A percentile compares a stretch with the other conserved stretches of the same genome.
These are phyloP conservation scores for Rhizophagus prolifer DNA, from an alignment of 192 early-diverging fungal species.

Conservation along the genomic window DNA sequence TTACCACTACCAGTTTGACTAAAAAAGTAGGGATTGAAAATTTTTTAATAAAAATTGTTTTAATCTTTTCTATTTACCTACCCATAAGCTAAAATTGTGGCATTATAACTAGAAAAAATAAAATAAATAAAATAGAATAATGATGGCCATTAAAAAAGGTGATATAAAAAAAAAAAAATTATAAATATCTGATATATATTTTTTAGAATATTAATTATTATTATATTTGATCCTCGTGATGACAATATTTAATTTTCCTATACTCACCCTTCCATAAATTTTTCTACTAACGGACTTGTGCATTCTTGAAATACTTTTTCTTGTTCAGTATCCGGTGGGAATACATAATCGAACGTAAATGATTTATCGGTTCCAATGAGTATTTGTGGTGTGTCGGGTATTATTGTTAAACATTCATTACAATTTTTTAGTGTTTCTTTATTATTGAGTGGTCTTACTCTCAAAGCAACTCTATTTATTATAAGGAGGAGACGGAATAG, in stretches of 20 bases:
- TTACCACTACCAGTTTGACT: too few species aligned
- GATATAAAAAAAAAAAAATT: too few species aligned
- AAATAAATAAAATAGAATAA: not conserved
- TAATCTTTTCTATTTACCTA: conserved; percentile 32
- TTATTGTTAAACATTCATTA: conserved; percentile 56
- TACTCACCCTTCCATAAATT: conserved; percentile 72
- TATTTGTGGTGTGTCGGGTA: conserved; percentile 62
- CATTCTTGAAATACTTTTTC: conserved; percentile 56
- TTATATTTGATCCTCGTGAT: too few species aligned
- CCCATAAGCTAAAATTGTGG: conserved; percentile 90
- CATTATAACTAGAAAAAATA: conserved; percentile 80
- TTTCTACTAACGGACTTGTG: conserved; percentile 59
- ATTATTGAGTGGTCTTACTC: conserved; percentile 73
- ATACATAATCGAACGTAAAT: conserved; percentile 74
- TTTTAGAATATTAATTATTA: too few species aligned
- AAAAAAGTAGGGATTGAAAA: not conserved
- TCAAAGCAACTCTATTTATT: conserved; percentile 82
- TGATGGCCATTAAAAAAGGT: not conserved
- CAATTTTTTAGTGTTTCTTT: conserved; percentile 70
- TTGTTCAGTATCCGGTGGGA: conserved; percentile 53
- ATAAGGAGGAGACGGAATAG: not conserved
- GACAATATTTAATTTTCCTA: too few species aligned
- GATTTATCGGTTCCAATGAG: conserved; percentile 62
- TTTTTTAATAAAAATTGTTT: not conserved
- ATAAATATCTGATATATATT: too few species aligned